These are phyloP conservation scores for Suillus clintonianus DNA, from an alignment of 768 basidiomycete genomes.

Conservation along the genomic window DNA sequence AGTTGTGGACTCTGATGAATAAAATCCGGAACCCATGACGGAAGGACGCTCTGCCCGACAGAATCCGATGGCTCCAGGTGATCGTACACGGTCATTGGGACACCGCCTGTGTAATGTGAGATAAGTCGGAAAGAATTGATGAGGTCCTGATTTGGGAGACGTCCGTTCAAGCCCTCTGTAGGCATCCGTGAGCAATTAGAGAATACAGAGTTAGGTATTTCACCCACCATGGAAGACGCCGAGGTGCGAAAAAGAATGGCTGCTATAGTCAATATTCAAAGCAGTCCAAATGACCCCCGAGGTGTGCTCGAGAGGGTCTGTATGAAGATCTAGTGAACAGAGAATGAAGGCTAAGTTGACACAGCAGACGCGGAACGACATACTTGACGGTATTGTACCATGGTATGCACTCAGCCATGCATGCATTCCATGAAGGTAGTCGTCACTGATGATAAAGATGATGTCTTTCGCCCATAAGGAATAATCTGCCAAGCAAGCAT, in stretches of 20 bases:
- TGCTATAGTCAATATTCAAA: conserved; percentile 91
- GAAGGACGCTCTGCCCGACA: conserved; percentile 35
- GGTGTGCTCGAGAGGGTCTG: conserved; percentile 59
- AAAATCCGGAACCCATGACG: conserved; percentile 48
- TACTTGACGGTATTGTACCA: conserved; percentile 65
- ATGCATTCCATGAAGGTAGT: conserved; percentile 87
- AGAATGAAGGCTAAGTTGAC: background rate
- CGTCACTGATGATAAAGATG: conserved; percentile 86
- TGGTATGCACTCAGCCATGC: conserved; percentile 91
- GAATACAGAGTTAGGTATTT: background rate
- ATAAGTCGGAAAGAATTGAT: conserved; percentile 81
- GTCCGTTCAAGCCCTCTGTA: conserved; percentile 91
- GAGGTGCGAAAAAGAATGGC: conserved; percentile 94
- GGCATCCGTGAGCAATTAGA: conserved; percentile 1
- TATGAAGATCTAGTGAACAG: conserved; percentile 55
- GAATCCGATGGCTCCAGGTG: conserved; percentile 56
- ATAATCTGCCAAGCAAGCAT: conserved; percentile 52
- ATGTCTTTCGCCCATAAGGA: conserved; percentile 96
- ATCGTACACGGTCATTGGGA: conserved; percentile 83
- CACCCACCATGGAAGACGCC: conserved; percentile 89
- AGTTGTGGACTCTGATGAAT: conserved; percentile 46
- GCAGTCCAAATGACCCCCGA: conserved; percentile 97
- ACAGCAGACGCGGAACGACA: conserved; percentile 9
- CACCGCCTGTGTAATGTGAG: conserved; percentile 68
- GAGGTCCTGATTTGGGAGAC: conserved; percentile 94